Evolutionary conservation across 257 asterid genomes (phyloP).

Genomic region (Paulownia fortunei): DNA sequence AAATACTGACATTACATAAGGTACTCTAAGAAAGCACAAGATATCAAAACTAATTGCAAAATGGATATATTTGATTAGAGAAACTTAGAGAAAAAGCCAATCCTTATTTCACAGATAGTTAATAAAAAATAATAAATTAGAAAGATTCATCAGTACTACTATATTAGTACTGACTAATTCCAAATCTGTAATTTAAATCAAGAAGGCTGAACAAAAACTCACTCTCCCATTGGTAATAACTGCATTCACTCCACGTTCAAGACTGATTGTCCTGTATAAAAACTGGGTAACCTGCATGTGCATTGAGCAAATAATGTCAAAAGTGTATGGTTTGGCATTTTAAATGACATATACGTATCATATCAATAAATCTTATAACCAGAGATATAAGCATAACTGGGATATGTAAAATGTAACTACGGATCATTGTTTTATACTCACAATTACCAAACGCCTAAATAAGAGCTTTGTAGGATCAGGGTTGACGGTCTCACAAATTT

Average conservation of each 20-base stretch:
- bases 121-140: background rate
- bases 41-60: constrained; percentile 23
- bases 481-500: background rate
- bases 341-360: background rate
- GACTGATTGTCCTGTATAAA: constrained; percentile 68
- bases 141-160: background rate
- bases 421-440: background rate
- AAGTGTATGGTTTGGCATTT: constrained; percentile 24
- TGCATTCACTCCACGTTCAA: constrained; percentile 74
- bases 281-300: constrained; percentile 79
- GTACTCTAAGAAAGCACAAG: constrained; percentile 16
- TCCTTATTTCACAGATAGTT: background rate
- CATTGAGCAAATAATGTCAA: constrained; percentile 35
- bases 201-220: constrained; percentile 44
- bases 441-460: background rate
- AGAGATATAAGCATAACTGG: constrained; percentile 6
- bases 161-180: constrained; percentile 11
- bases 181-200: constrained; percentile 17
- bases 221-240: constrained; percentile 99
- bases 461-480: background rate
- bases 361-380: constrained; percentile 4
- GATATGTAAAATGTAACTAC: background rate
- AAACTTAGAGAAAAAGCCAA: background rate
- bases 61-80: constrained; percentile 17
- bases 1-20: constrained; percentile 29